Base-by-base conservation (phyloP, 805 yeast species). In the Yarrowia divulgata region DNA sequence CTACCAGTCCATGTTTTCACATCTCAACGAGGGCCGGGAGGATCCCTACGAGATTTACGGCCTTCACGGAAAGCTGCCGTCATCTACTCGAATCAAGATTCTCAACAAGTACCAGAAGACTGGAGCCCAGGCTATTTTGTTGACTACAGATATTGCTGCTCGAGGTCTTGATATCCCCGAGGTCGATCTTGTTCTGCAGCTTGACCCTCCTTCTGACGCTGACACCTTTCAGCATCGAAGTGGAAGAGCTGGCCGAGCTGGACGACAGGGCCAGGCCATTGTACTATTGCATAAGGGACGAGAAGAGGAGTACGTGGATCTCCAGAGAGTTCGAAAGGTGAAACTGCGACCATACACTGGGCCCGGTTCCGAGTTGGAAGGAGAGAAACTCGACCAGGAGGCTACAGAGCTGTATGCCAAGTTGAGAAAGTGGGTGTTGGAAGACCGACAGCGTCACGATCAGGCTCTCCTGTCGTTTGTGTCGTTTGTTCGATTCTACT, bases 61-160 rank as follows among this genome's bases (percentile, higher is more conserved):
- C 0, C 79, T 95, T 54, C 98, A 95, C 78, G 99, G 99, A 1
- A 95, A 94, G 76, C 82, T 95, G 40, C 87, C 87, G n/a, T 88
- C 97, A 0, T 86, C 85, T 58, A 86, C 97, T 16, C 84, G 99
- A 72, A 79, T 89, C 67, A 90, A 86, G 75, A 90, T 97, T 0
- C 79, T 94, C 54, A 82, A 82, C 12, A 80, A 78, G 42, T 95
- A 94, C 75, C 76, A 87, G 0, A 83, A 83, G 0, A 71, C 74
- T 5, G 74, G 76, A 8, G 78, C 79, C 2, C 88, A 87, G 72
- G 82, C 88, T 10, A 85, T 94, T 0, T 79, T 95, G 32, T 81
- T 95, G 79, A 93, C 99, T 1, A 95, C 99, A 0, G 99, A 95
- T 82, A 97, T 95, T n/a, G 98, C 99, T 0, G 97, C 98, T 0